phyloP scores from a whole-genome alignment of 2,329 filamentous ascomycete species.

The Aspergillus fructus region DNA sequence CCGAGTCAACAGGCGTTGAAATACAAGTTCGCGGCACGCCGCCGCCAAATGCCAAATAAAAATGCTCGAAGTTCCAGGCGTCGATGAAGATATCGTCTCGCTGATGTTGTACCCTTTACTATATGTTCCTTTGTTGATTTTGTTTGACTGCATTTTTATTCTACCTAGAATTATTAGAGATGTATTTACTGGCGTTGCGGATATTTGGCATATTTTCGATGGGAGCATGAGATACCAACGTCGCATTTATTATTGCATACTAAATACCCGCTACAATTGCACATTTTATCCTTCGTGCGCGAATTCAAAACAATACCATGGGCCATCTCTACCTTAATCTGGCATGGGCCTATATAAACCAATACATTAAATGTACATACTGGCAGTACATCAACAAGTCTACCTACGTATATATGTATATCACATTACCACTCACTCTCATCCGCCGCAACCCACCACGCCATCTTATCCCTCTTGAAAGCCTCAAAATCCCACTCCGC shows the following conservation, averaged over 20 bases:
- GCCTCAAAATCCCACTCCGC: conserved; percentile 85
- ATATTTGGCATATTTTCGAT: conserved; percentile 1
- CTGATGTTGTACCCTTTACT: not conserved
- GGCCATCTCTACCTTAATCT: not conserved
- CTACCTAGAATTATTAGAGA: conserved; percentile 4
- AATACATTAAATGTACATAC: not conserved
- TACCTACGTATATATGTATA: not conserved
- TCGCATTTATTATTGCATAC: not conserved
- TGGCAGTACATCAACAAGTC: not conserved
- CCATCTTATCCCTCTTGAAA: conserved; percentile 74
- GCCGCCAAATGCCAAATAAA: conserved; percentile 6
- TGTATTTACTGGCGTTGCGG: conserved; percentile 12
- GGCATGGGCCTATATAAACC: not conserved
- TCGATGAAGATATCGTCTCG: not conserved
- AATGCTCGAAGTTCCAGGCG: not conserved
- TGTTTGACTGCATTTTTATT: not conserved
- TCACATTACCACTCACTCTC: conserved; percentile 43
- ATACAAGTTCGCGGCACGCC: conserved; percentile 30
- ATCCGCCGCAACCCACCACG: conserved; percentile 54
- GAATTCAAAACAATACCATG: not conserved
- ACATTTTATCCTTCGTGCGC: not conserved
- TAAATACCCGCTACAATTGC: not conserved
- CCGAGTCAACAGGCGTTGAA: not conserved
- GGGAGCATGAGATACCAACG: conserved; percentile 25
- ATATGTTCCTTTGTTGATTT: not conserved